phyloP scores from a whole-genome alignment of 257 asterid species.

The Linaria vulgaris region DNA sequence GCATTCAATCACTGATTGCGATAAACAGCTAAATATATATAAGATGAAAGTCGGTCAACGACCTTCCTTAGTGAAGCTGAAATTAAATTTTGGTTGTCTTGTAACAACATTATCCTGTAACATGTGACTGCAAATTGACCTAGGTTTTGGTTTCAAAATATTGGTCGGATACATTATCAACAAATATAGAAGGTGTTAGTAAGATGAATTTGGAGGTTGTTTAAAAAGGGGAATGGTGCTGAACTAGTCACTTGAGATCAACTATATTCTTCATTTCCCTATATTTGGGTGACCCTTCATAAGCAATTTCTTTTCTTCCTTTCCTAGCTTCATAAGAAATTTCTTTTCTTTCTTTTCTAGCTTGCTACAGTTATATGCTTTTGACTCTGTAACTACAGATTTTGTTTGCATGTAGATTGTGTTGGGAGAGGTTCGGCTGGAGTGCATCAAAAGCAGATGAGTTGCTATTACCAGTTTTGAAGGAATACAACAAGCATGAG shows the following conservation, averaged over 20 bases:
- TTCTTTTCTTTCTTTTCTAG: neutral
- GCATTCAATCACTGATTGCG: neutral
- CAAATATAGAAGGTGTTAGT: too few species aligned
- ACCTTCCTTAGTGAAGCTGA: too few species aligned
- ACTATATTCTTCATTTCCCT: neutral
- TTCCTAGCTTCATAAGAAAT: neutral
- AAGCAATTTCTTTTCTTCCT: neutral
- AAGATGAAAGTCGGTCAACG: neutral
- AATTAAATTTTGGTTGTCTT: too few species aligned
- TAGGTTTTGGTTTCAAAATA: too few species aligned
- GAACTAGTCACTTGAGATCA: neutral
- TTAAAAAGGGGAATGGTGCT: too few species aligned
- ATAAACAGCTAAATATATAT: neutral
- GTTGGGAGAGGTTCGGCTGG: constrained; percentile 97
- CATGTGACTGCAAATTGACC: too few species aligned
- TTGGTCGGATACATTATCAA: too few species aligned
- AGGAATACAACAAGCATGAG: constrained; percentile 91
- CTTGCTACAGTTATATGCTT: neutral
- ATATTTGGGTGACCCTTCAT: neutral
- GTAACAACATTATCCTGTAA: too few species aligned
- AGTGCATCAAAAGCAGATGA: constrained; percentile 74
- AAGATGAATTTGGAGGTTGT: too few species aligned
- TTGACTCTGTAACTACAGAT: neutral
- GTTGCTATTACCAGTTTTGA: constrained; percentile 77
- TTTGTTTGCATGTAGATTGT: constrained; percentile 52